Evolutionary conservation across 176 grass and related monocot species (phyloP).

Genomic region (Bolboschoenus planiculmis): DNA sequence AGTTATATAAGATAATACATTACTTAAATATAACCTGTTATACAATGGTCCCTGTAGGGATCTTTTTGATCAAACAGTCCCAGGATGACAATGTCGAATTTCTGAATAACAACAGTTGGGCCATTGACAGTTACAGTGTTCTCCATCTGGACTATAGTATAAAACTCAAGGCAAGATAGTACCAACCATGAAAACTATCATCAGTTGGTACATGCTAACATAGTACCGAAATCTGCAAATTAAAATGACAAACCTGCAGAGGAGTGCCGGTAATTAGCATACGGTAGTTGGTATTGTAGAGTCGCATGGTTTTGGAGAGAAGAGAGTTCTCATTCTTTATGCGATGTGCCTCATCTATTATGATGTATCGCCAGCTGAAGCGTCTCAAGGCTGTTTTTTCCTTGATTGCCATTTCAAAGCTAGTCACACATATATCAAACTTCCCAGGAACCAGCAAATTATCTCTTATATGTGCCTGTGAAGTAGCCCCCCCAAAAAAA

Average conservation of each 20-base stretch:
- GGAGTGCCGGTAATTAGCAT: slow-evolving; percentile 96
- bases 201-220: not conserved
- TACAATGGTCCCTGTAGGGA: not conserved
- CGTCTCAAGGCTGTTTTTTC: slow-evolving; percentile 67
- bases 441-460: slow-evolving; percentile 78
- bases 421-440: slow-evolving; percentile 86
- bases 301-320: slow-evolving; percentile 96
- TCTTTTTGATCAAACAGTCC: too few species aligned
- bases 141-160: not conserved
- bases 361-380: slow-evolving; percentile 88
- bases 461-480: slow-evolving; percentile 78
- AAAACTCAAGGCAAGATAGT: not conserved
- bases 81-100: not conserved
- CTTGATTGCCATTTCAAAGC: slow-evolving; percentile 97
- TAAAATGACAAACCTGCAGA: slow-evolving; percentile 59
- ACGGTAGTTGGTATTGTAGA: slow-evolving; percentile 95
- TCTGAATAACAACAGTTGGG: not conserved
- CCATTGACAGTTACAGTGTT: not conserved
- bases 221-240: not conserved
- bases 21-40: not conserved
- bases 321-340: slow-evolving; percentile 99
- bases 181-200: not conserved
- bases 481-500: slow-evolving; percentile 5
- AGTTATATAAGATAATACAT: not conserved
- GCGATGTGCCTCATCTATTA: slow-evolving; percentile 87